Conservation (phyloP, 352 stramenopile genomes). For the Elongisporangium undulatum region DNA sequence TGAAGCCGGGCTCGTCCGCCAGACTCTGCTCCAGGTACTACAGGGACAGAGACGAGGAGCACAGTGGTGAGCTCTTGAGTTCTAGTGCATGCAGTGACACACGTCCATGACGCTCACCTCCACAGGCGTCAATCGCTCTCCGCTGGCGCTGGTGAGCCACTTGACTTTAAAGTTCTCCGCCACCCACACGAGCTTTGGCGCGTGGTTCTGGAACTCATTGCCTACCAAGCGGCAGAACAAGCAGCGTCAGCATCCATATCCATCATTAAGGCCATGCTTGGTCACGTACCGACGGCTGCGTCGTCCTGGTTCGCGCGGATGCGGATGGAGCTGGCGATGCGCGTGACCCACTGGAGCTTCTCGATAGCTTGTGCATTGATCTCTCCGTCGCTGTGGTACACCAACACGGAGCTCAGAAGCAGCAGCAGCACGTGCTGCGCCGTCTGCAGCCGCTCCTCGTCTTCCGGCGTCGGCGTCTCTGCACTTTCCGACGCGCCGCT, state of each 20-base stretch:
- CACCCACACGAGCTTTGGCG: conserved; percentile 62
- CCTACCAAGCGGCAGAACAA: conserved; percentile 8
- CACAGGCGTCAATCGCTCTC: conserved; percentile 35
- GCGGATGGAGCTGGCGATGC: conserved; percentile 30
- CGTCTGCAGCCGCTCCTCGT: conserved; percentile 9
- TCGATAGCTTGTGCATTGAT: conserved; percentile 38
- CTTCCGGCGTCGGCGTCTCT: conserved; percentile 7
- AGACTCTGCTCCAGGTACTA: conserved; percentile 52
- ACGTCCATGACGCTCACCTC: conserved; percentile 4
- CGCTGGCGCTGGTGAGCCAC: conserved; percentile 40
- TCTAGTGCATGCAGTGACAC: background rate
- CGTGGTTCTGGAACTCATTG: conserved; percentile 39
- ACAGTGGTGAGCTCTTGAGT: background rate
- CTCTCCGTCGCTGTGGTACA: conserved; percentile 60
- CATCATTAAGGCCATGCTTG: too few relatives aligned
- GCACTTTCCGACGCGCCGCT: background rate
- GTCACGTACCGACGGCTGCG: conserved; percentile 34
- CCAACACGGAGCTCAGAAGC: conserved; percentile 49
- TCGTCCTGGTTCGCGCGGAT: conserved; percentile 61
- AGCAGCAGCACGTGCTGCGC: conserved; percentile 33
- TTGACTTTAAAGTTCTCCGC: conserved; percentile 65
- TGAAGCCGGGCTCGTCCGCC: conserved; percentile 47
- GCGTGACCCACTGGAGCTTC: conserved; percentile 40
- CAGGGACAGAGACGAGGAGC: background rate
- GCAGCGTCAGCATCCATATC: conserved; percentile 3